Base-by-base conservation (phyloP, 345 rosid species). In the Corymbia maculata region DNA sequence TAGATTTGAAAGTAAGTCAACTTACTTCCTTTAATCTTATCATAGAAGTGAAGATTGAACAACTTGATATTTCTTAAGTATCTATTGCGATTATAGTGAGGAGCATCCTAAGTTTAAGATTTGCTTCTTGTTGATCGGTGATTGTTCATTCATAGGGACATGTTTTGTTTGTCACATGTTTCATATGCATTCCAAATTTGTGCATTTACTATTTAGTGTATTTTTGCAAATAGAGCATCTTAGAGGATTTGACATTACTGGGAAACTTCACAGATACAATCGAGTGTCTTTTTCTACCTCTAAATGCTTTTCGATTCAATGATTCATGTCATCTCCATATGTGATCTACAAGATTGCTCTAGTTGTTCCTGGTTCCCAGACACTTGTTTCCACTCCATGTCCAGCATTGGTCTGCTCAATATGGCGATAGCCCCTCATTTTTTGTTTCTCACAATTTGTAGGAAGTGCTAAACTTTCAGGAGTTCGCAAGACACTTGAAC, bases 381-480 rank as follows among this genome's bases (percentile, higher is more conserved):
- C 84, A 75, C 22, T 75, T 42, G 49, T 75, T 75, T 44, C 42
- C 36, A 26, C 84, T 49, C 84, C 84, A 45, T 59, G 66, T 75
- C 84, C 49, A 75, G 84, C 84, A 75, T 9, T 75, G 84, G 84
- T 85, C 45, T 85, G 87, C 87, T 85, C 16, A 6, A 85, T 85
- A 85, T 21, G 14, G 49, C 42, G 22, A 42, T 10, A 12, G 49
- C 49, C 8, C 26, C 84, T 75, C 84, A 36, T 21, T 75, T 42
- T 36, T 44, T 66, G 32, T 86, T 64, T 53, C 51, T 80, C 51
- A 17, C 88, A 44, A 88, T 26, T 86, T 88, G 85, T 91, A 97
- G 99, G 97, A 94, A 90, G 90, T 95, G 92, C 88, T 97, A 90
- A 96, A 93, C 93, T 93, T 94, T 88, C 93, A 94, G 92, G 96